These are phyloP conservation scores for Buxus sempervirens DNA, from an alignment of 164 flowering plant species.

Conservation along the genomic window DNA sequence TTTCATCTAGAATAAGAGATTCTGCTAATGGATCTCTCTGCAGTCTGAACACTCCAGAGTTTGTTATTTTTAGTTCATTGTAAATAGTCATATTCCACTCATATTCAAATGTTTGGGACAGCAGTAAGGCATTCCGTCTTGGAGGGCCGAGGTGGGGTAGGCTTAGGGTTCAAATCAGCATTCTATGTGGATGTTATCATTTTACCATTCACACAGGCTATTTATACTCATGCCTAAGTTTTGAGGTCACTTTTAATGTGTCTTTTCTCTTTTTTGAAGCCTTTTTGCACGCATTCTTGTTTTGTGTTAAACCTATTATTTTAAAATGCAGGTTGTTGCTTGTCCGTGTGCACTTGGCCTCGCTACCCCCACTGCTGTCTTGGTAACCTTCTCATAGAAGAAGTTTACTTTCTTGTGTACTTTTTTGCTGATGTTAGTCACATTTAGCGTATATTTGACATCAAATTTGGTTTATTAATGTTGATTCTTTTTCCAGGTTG, in stretches of 20 bases:
- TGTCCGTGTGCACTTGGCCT: slow-evolving; percentile 99
- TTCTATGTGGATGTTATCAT: too few relatives aligned
- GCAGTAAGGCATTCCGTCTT: too few relatives aligned
- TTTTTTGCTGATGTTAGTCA: background rate
- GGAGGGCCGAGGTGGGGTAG: too few relatives aligned
- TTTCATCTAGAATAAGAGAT: background rate
- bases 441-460: background rate
- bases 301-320: slow-evolving; percentile 9
- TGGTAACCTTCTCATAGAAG: slow-evolving; percentile 40
- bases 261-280: background rate
- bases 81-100: too few relatives aligned
- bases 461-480: background rate
- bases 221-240: too few relatives aligned
- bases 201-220: too few relatives aligned
- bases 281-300: background rate
- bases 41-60: background rate
- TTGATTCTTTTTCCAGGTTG: slow-evolving; percentile 49
- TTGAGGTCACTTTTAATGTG: background rate
- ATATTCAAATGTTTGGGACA: too few relatives aligned
- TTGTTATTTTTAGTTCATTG: background rate
- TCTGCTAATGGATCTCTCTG: background rate
- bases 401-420: background rate
- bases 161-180: too few relatives aligned
- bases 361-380: slow-evolving; percentile 97
- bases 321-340: slow-evolving; percentile 71